Base-by-base conservation (phyloP, 1,284 basidiomycete genomes). In the Agaricales sp. region DNA sequence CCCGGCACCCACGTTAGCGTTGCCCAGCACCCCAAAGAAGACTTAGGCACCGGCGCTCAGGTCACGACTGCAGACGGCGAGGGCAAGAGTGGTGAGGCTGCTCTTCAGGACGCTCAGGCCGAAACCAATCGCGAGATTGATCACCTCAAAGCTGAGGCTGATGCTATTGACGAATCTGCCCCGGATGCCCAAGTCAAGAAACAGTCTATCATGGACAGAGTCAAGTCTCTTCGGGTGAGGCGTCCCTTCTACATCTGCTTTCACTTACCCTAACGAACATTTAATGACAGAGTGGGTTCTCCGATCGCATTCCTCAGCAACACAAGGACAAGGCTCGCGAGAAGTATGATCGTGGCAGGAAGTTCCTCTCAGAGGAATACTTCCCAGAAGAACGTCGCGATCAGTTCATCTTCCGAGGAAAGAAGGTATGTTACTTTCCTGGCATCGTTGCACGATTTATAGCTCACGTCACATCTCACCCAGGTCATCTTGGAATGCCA, bases 401-500 rank as follows among this genome's bases (percentile, higher is more conserved):
- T 50, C 84, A 83, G 57, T 89, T 86, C 64, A 81, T 90, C 59
- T 89, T 78, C 66, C 76, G 87, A 11, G 71, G 76, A 24, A 90
- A 90, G 71, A 91, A 88, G 75, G 79, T 75, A 12, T 6, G 58
- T 54, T 16, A 22, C 37, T 24, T 19, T 19, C n/a, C n/a, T n/a
- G n/a, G n/a, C n/a, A 49, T 64, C 59, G 59, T 62, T 16, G 3
- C 12, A 16, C 4, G 12, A 45, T 4, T 38, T n/a, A n/a, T n/a
- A n/a, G n/a, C n/a, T n/a, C n/a, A n/a, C n/a, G n/a, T n/a, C n/a
- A 2, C 13, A n/a, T n/a, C 18, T 51, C 4, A 43, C 13, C 11
- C 53, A 89, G 83, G 87, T 92, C 38, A 78, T 96, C 53, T 75
- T 93, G 52, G 94, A 97, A 66, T 92, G 90, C 66, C 94, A 97